phyloP scores from a whole-genome alignment of 208 protist genomes.

The Phytomonas serpens region DNA sequence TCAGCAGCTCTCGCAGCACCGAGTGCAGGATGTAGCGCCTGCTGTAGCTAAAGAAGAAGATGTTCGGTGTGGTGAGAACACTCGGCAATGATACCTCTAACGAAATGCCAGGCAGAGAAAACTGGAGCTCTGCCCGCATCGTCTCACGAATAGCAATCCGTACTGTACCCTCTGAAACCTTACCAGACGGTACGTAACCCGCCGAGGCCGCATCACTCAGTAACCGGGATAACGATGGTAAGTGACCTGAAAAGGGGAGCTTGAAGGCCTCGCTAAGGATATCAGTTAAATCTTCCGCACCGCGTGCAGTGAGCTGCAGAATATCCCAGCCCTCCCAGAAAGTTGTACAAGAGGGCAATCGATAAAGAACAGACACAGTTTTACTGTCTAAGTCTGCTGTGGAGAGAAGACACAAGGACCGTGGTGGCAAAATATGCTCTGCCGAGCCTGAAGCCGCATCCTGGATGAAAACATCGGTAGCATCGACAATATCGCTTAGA shows the following conservation, averaged over 20 bases:
- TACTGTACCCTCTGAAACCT: conserved; percentile 20
- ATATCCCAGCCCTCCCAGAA: conserved; percentile 28
- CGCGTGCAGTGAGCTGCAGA: conserved; percentile 19
- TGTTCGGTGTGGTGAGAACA: not conserved
- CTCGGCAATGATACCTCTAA: not conserved
- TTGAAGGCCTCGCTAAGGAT: not conserved
- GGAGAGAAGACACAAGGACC: not conserved
- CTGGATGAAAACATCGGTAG: conserved; percentile 18
- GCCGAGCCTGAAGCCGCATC: not conserved
- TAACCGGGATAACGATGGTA: conserved; percentile 30
- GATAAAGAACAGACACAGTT: not conserved
- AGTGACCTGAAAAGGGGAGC: conserved; percentile 15
- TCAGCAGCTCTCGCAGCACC: conserved; percentile 43
- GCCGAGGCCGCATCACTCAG: conserved; percentile 48
- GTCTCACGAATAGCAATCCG: conserved; percentile 19
- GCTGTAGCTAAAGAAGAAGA: conserved; percentile 49
- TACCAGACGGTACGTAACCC: conserved; percentile 37
- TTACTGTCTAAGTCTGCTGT: not conserved
- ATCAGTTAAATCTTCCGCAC: not conserved
- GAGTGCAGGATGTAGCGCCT: conserved; percentile 55
- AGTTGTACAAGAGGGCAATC: not conserved
- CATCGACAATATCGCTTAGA: conserved; percentile 16
- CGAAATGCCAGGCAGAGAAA: not conserved
- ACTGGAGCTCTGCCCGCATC: conserved; percentile 5
- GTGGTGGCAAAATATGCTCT: not conserved